These are phyloP conservation scores for Apiotrichum sp. DNA, from an alignment of 1,284 basidiomycete species.

Conservation along the genomic window DNA sequence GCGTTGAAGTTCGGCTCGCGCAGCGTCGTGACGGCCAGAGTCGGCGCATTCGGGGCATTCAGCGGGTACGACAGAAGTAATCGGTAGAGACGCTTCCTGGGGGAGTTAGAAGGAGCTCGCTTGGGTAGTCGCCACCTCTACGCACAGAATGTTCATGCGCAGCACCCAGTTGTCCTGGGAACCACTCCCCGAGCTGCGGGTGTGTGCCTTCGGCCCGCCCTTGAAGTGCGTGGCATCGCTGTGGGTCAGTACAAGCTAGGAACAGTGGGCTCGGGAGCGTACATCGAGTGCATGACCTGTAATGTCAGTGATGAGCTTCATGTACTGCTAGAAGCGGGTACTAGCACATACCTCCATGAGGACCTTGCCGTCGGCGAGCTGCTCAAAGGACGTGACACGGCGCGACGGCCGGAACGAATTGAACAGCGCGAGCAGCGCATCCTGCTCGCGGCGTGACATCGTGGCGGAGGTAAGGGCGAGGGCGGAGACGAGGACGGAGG, in stretches of 20 bases:
- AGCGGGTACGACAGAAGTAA: conserved; percentile 39
- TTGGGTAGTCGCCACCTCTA: no score
- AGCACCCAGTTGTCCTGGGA: conserved; percentile 41
- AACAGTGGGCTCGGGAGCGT: not conserved
- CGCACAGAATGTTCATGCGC: conserved; percentile 40
- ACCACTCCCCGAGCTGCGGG: conserved; percentile 13
- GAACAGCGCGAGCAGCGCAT: conserved; percentile 40
- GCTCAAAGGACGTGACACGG: conserved; percentile 32
- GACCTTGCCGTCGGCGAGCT: conserved; percentile 39
- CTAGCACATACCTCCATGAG: conserved; percentile 32
- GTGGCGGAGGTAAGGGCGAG: not conserved
- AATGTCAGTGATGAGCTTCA: not conserved
- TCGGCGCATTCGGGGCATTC: conserved; percentile 31
- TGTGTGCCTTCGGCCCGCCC: conserved; percentile 11
- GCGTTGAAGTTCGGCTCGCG: conserved; percentile 40
- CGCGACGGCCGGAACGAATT: conserved; percentile 36
- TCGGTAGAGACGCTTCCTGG: conserved; percentile 42
- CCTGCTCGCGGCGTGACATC: conserved; percentile 36
- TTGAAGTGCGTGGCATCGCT: conserved; percentile 36
- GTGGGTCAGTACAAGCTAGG: not conserved
- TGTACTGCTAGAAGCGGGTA: no score
- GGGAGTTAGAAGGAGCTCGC: not conserved
- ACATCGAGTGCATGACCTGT: conserved; percentile 20
- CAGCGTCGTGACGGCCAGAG: conserved; percentile 29
- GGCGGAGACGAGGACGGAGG: no score